Conservation (phyloP, 2,329 filamentous ascomycete species). For the Didymellaceae sp. region DNA sequence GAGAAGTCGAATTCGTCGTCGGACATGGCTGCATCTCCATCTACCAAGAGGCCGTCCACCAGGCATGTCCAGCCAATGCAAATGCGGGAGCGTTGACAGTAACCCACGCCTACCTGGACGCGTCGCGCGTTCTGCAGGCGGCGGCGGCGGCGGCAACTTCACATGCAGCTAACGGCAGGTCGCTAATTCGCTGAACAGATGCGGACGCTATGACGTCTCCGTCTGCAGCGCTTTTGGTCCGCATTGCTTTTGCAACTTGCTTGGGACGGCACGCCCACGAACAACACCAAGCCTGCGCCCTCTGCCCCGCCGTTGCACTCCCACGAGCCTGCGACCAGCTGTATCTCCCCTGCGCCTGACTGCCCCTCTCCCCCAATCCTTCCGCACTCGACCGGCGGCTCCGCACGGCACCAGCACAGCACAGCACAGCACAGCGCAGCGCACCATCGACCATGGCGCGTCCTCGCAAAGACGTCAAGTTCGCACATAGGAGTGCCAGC, state of each 20-base stretch:
- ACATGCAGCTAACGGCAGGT: slow-evolving; percentile 1
- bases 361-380: background rate
- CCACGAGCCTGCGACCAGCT: background rate
- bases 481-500: slow-evolving; percentile 60
- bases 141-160: slow-evolving; percentile 1
- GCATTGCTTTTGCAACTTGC: slow-evolving; percentile 13
- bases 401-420: background rate
- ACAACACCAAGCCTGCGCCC: slow-evolving; percentile 2
- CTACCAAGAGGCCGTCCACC: background rate
- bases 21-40: slow-evolving; percentile 27
- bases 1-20: slow-evolving; percentile 54
- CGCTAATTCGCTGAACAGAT: background rate
- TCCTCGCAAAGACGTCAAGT: slow-evolving; percentile 66
- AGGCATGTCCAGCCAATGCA: slow-evolving; percentile 30
- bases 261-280: background rate
- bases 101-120: background rate
- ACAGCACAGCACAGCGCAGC: too few species aligned
- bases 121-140: slow-evolving; percentile 1
- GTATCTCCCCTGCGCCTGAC: background rate
- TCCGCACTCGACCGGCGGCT: background rate
- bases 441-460: slow-evolving; percentile 38
- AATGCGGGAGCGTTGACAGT: background rate
- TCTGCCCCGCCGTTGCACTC: slow-evolving; percentile 1
- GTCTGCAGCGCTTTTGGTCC: slow-evolving; percentile 10
- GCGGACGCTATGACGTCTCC: slow-evolving; percentile 17